phyloP scores from a whole-genome alignment of 2,329 filamentous ascomycete species.

The Dactylellina sp. region DNA sequence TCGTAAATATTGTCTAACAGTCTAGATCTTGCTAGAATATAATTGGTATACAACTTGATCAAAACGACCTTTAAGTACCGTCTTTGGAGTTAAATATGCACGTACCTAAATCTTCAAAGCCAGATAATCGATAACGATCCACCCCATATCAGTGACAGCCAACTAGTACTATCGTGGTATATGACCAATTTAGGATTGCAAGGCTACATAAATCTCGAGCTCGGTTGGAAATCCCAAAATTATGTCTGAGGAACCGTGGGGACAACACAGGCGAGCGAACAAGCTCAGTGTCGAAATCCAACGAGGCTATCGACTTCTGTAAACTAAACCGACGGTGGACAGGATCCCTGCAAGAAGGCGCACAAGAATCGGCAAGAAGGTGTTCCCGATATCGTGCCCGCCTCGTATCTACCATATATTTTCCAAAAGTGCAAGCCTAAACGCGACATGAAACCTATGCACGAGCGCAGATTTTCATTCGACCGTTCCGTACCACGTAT shows the following conservation, averaged over 20 bases:
- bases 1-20: too few species aligned
- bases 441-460: conserved; percentile 11
- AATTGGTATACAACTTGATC: too few species aligned
- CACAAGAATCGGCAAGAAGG: conserved; percentile 1
- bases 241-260: background rate
- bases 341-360: background rate
- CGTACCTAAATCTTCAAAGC: background rate
- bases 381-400: conserved; percentile 10
- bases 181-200: conserved; percentile 2
- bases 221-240: conserved; percentile 5
- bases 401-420: conserved; percentile 13
- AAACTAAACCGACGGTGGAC: background rate
- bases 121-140: background rate
- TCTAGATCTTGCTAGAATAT: too few species aligned
- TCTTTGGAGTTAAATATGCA: background rate
- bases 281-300: background rate
- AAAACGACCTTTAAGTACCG: background rate
- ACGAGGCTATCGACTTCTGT: conserved; percentile 11
- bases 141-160: too few species aligned
- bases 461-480: conserved; percentile 9
- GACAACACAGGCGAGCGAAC: background rate
- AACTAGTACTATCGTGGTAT: conserved; percentile 6
- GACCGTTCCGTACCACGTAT: too few species aligned
- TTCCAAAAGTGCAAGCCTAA: background rate
- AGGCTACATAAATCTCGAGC: conserved; percentile 4